A percentile compares a stretch with the other conserved stretches of the same genome.
Evolutionary conservation across 306 rosid species (phyloP).

Genomic region (Castanospermum australe): DNA sequence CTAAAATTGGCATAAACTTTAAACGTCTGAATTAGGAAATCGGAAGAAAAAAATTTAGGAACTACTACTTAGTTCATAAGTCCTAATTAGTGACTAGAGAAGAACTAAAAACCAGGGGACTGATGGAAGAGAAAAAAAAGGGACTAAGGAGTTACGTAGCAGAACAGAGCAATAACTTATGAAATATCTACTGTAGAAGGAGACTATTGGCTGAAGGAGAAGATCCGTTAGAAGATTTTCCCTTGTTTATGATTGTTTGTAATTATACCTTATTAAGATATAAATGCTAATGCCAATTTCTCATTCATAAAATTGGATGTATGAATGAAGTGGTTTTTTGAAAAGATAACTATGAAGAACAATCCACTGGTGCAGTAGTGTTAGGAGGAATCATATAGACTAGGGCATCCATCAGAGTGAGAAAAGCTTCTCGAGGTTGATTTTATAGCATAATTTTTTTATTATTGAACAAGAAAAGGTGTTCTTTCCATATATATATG

Average conservation of each 20-base stretch:
- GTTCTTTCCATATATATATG: slow-evolving; percentile 12
- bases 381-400: not conserved
- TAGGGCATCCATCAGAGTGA: not conserved
- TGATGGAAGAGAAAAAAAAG: too few relatives aligned
- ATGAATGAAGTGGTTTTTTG: not conserved
- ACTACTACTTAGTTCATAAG: too few relatives aligned
- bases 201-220: too few relatives aligned
- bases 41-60: too few relatives aligned
- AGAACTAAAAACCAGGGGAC: too few relatives aligned
- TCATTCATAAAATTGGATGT: not conserved
- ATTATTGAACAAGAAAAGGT: not conserved
- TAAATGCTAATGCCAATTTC: not conserved
- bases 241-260: not conserved
- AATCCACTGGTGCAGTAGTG: not conserved
- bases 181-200: too few relatives aligned
- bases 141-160: too few relatives aligned
- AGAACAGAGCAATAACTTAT: too few relatives aligned
- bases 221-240: not conserved
- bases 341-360: not conserved
- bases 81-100: too few relatives aligned
- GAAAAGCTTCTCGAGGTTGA: not conserved
- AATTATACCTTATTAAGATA: not conserved
- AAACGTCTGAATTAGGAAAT: too few relatives aligned
- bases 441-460: not conserved
- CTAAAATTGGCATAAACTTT: too few relatives aligned